Evolutionary conservation across 257 asterid species (phyloP), one percentile per base, ranked within the genome.

Genomic region (Solanum appendiculatum): DNA sequence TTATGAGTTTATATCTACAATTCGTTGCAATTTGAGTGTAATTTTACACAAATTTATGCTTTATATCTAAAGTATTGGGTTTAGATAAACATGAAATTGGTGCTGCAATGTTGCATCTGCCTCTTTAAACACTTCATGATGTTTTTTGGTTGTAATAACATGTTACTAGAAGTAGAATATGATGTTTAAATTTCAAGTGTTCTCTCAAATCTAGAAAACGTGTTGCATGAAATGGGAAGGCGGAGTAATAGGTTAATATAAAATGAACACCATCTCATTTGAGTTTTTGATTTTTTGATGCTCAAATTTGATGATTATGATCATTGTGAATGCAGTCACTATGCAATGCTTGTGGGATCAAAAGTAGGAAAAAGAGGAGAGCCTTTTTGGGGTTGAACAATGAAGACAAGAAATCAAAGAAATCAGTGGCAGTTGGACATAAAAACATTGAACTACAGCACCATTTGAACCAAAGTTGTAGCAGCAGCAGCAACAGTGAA

Each of bases 261-360:
- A 21, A 74, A 73, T 11, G 58, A 13, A 15, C 12, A 40, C 7
- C 18, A 23, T 23, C 14, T 39, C 13, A 44, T 44, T 77, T 78
- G 1, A 9, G 84, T 77, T 46, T 78, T 5, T 3, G 27, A 1
- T 46, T 60, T 60, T 1, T 58, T 58, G 27, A 12, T n/a, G 18
- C 39, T 77, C 36, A 31, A 60, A 82, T 63, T 23, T 46, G n/a
- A 31, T 84, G n/a, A 37, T 18, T 37, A 36, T 37, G 69, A 84
- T 39, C 88, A 51, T 48, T 81, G 37, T 89, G 85, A 25, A 82
- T 92, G 92, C 96, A 95, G 98, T 94, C 99, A 12, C 92, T 97
- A 54, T 97, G 99, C 91, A 95, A 97, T 91, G 99, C 98, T 68
- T 97, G 99, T 93, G 99, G 99, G 91, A 97, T 97, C 69, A 91